These are phyloP conservation scores for Helianthus tuberosus DNA, from an alignment of 129 eudicot species.

Conservation along the genomic window DNA sequence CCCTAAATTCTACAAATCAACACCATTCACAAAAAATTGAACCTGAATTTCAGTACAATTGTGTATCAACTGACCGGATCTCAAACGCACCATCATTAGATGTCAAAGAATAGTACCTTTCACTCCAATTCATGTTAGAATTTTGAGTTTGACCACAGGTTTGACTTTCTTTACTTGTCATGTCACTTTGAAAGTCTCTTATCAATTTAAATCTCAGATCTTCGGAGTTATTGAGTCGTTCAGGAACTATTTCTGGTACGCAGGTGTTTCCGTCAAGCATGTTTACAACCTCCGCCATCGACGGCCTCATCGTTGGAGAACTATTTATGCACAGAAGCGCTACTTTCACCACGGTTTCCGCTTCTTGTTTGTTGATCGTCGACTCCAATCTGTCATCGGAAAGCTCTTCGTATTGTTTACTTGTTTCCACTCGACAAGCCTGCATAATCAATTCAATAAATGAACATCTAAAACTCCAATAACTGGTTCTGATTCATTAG, in stretches of 20 bases:
- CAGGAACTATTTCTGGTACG: slow-evolving; percentile 58
- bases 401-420: slow-evolving; percentile 55
- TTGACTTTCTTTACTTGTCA: slow-evolving; percentile 31
- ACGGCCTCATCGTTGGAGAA: slow-evolving; percentile 67
- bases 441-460: slow-evolving; percentile 22
- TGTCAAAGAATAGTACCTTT: slow-evolving; percentile 33
- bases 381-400: slow-evolving; percentile 51
- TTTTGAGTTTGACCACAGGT: slow-evolving; percentile 38
- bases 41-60: slow-evolving; percentile 28
- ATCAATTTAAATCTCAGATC: slow-evolving; percentile 75
- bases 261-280: slow-evolving; percentile 72
- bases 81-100: slow-evolving; percentile 39
- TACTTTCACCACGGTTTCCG: slow-evolving; percentile 55
- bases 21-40: too few relatives aligned
- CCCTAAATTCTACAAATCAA: not conserved
- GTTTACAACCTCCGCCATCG: slow-evolving; percentile 69
- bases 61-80: slow-evolving; percentile 27
- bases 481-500: not conserved
- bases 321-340: slow-evolving; percentile 69
- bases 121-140: slow-evolving; percentile 27
- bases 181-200: slow-evolving; percentile 58
- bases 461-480: not conserved
- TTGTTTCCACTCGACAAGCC: slow-evolving; percentile 70
- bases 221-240: slow-evolving; percentile 37
- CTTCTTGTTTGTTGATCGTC: slow-evolving; percentile 56